Evolutionary conservation across 148 eudicot genomes (phyloP).

Genomic region (Heliosperma pusillum): DNA sequence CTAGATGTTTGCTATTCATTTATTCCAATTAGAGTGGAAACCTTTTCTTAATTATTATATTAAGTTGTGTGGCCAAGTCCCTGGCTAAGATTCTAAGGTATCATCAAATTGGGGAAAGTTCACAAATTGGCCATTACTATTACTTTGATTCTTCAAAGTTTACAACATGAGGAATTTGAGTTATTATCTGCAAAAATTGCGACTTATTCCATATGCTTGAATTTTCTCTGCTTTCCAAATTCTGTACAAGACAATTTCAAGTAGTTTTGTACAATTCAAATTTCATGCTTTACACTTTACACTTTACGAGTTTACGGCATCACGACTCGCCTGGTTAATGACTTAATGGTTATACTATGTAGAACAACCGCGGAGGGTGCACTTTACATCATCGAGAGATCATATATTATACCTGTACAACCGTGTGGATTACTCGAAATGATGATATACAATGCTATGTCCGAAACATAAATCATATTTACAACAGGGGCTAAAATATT

Average conservation of each 20-base stretch:
- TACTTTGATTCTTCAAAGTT: neutral
- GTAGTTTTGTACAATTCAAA: neutral
- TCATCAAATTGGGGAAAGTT: neutral
- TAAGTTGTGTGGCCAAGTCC: neutral
- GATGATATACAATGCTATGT: constrained; percentile 24
- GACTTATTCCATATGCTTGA: neutral
- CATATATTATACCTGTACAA: neutral
- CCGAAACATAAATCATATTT: constrained; percentile 22
- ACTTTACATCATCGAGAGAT: neutral
- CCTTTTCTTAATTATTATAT: neutral
- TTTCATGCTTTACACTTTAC: neutral
- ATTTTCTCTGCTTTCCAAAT: neutral
- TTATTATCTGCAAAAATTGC: neutral
- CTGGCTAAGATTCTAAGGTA: neutral
- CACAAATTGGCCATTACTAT: neutral
- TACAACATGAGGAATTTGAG: neutral
- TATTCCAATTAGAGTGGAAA: neutral
- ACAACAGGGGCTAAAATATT: constrained; percentile 12
- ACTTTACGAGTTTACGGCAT: neutral
- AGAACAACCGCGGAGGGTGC: too few relatives aligned
- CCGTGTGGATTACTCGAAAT: constrained; percentile 13
- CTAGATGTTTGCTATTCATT: too few relatives aligned
- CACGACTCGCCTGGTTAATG: neutral
- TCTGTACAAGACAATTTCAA: too few relatives aligned
- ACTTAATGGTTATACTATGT: too few relatives aligned